phyloP scores from a whole-genome alignment of 768 basidiomycete genomes.

The Podaxis sp. region DNA sequence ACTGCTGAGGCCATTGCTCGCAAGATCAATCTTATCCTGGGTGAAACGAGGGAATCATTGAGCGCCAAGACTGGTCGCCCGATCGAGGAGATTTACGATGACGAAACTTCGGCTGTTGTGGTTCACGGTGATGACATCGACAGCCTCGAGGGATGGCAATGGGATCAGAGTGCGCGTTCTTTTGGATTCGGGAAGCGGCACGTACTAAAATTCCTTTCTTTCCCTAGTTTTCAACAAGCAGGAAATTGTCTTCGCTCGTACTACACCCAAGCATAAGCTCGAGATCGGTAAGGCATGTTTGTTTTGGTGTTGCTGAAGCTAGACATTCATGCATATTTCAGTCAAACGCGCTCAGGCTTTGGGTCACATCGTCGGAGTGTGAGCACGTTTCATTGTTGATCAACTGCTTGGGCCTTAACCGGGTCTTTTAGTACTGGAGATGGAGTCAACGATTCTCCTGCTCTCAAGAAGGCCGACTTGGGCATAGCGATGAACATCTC shows the following conservation, averaged over 20 bases:
- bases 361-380: constrained; percentile 74
- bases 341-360: constrained; percentile 71
- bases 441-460: constrained; percentile 72
- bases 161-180: constrained; percentile 59
- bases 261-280: constrained; percentile 71
- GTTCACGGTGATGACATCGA: constrained; percentile 72
- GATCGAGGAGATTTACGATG: constrained; percentile 61
- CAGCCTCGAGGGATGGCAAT: constrained; percentile 65
- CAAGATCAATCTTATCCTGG: constrained; percentile 68
- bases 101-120: constrained; percentile 64
- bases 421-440: constrained; percentile 54
- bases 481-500: constrained; percentile 78
- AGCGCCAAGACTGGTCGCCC: constrained; percentile 53
- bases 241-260: constrained; percentile 72
- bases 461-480: constrained; percentile 68
- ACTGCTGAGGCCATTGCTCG: constrained; percentile 73
- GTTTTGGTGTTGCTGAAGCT: background rate
- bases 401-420: background rate
- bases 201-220: background rate
- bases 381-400: constrained; percentile 24
- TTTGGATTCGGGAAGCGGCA: background rate
- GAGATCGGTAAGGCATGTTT: constrained; percentile 52
- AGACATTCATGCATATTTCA: constrained; percentile 19
- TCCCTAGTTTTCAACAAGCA: constrained; percentile 58
- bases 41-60: constrained; percentile 63